Base-by-base conservation (phyloP, 1,139 yeast genomes). In the Saccharomyces hybrid region DNA sequence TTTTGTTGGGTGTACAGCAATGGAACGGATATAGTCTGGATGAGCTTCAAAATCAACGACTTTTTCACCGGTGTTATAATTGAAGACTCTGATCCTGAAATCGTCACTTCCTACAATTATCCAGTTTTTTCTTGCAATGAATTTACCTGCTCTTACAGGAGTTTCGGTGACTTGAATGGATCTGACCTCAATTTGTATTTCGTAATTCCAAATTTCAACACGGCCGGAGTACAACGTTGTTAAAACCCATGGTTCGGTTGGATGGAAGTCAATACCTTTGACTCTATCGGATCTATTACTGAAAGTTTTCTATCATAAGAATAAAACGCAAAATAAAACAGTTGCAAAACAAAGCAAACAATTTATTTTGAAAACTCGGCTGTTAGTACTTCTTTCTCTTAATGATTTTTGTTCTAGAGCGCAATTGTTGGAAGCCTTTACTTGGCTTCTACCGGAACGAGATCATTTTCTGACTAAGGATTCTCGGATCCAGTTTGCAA, bases 231-330 rank as follows among this genome's bases (percentile, higher is more conserved):
- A 90, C 57, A 88, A 77, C 9, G 97, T 89, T 54, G 93, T 84
- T 66, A 89, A 78, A 53, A 88, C 84, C 98, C 99, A 93, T 54
- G 99, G 98, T 71, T 93, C 99, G 23, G 90, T 78, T 34, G 99
- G 99, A 72, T 93, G 99, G 78, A 95, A 87, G 74, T 93, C 99
- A 69, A 93, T 87, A 54, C 97, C 98, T 74, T 93, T 93, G 70
- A 93, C 97, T 71, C 99, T 85, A 71, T 91, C 97, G 48, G 97
- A 86, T 65, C 97, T 66, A 50, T 64, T 65, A 53, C 68, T 64
- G 59, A 70, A 69, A 46, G 66, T 59, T 54, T 67, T 67, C 65
- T 67, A 57, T 52, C 1, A 34, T 34, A 38, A 8, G 42, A 14
- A 16, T 16, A 38, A 16, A 38, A 23, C 8, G 42, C 4, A 38